Conservation (phyloP, 148 eudicot genomes). For the Rhododendron ovatum region DNA sequence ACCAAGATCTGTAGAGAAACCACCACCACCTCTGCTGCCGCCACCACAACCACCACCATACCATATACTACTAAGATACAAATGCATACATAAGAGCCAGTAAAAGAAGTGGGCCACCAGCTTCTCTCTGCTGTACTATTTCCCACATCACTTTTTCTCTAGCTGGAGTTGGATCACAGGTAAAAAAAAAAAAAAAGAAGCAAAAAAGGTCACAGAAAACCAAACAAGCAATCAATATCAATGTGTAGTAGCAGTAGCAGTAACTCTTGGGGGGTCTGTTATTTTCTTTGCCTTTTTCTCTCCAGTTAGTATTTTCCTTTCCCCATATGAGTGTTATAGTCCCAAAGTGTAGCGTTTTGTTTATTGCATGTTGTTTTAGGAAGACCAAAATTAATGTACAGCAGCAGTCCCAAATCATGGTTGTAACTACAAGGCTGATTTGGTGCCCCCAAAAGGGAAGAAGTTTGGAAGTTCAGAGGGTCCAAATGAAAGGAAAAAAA, state of each 20-base stretch:
- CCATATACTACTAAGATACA: constrained; percentile 31
- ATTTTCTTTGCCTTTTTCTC: constrained; percentile 9
- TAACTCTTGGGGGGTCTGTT: constrained; percentile 1
- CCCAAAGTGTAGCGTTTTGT: constrained; percentile 10
- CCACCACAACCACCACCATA: constrained; percentile 6
- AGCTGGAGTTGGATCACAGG: constrained; percentile 19
- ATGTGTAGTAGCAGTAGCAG: constrained; percentile 9
- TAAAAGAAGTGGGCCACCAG: constrained; percentile 26
- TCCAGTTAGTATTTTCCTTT: background rate
- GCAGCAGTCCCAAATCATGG: constrained; percentile 7
- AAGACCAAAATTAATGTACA: background rate
- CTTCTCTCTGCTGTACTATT: constrained; percentile 23
- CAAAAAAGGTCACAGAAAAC: constrained; percentile 2
- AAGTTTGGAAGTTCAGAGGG: constrained; percentile 6
- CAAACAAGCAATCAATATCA: constrained; percentile 9
- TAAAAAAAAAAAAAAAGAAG: background rate
- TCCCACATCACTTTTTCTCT: constrained; percentile 11
- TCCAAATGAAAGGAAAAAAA: background rate
- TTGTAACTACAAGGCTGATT: constrained; percentile 18
- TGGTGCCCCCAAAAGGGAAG: constrained; percentile 1
- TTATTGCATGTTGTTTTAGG: constrained; percentile 9
- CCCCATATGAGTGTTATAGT: constrained; percentile 3
- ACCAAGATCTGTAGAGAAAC: constrained; percentile 18
- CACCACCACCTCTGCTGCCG: background rate
- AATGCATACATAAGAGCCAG: constrained; percentile 28